Base-by-base conservation (phyloP, 768 basidiomycete genomes). In the Agrocybe praecox region DNA sequence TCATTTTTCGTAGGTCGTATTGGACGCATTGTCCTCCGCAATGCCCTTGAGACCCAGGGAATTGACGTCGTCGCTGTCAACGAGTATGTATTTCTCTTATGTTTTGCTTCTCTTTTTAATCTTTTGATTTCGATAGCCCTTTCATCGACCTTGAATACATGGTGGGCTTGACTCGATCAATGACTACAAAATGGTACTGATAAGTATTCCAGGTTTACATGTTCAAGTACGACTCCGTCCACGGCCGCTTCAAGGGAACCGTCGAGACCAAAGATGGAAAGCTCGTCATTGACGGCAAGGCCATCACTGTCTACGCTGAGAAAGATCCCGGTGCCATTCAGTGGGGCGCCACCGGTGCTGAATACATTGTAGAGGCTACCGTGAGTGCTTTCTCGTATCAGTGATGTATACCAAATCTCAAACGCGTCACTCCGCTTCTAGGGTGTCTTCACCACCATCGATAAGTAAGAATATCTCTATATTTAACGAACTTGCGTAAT, bases 121-220 rank as follows among this genome's bases (percentile, higher is more conserved):
- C 24, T 59, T 15, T 57, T 47, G n/a, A n/a, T 10, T 19, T 15
- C 33, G 46, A 22, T 63, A 96, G 94, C 77, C 96, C 96, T 53
- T 99, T 98, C 88, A 98, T 99, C 62, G 88, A 93, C 72, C 87
- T 96, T 65, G 83, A 88, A 2, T 98, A 99, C 87, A 97, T 98
- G 96, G 96, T 90, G 52, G 32, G 83, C 65, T 19, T 57, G 48
- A 45, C 14, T 36, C 22, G 21, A 23, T 42, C 50, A 44, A 48
- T 47, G 53, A 46, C 18, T 42, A 40, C 10, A 10, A 48, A 22
- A 21, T 19, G 33, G 18, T 34, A 18, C 17, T 49, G 21, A 19
- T 18, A 45, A n/a, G 19, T 56, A 22, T 18, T 40, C 44, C 53
- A 93, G 91, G 90, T 95, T 72, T 97, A 97, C 85, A 94, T 97